A percentile compares a stretch with the other conserved stretches of the same genome.
Conservation (phyloP, 208 protist genomes). For the Crithidia sp. region DNA sequence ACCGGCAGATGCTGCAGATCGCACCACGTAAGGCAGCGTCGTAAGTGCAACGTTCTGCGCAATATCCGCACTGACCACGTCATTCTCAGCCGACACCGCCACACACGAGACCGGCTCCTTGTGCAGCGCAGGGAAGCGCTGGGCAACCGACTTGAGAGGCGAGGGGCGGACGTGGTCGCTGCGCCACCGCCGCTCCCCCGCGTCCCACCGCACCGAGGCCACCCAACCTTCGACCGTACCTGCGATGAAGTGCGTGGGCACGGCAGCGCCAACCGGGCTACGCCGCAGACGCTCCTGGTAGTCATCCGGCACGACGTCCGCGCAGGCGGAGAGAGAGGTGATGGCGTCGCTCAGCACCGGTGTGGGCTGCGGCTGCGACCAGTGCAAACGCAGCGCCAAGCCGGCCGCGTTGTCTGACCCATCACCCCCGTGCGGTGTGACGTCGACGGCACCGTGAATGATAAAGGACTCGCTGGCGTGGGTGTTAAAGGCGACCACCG, state of each 20-base stretch:
- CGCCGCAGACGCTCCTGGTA: neutral
- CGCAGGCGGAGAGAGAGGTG: conserved; percentile 42
- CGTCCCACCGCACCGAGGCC: conserved; percentile 17
- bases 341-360: conserved; percentile 60
- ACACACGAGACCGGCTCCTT: conserved; percentile 80
- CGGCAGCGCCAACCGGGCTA: conserved; percentile 48
- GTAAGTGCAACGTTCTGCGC: conserved; percentile 83
- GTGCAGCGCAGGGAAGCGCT: conserved; percentile 52
- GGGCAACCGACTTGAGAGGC: conserved; percentile 10
- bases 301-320: neutral
- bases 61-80: conserved; percentile 81
- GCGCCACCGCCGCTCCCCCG: conserved; percentile 5
- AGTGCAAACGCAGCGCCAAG: conserved; percentile 28
- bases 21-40: conserved; percentile 34
- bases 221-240: conserved; percentile 75
- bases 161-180: conserved; percentile 27
- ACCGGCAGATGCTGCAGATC: neutral
- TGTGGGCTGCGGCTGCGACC: conserved; percentile 29
- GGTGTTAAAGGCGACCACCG: conserved; percentile 68
- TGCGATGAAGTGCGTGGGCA: conserved; percentile 64
- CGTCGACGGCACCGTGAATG: conserved; percentile 34
- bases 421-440: neutral
- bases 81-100: conserved; percentile 64
- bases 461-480: conserved; percentile 52
- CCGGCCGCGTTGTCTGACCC: neutral